A percentile compares a stretch with the other conserved stretches of the same genome.
These are phyloP conservation scores for Scheffersomyces lignicola DNA, from an alignment of 1,139 yeast species.

Conservation along the genomic window DNA sequence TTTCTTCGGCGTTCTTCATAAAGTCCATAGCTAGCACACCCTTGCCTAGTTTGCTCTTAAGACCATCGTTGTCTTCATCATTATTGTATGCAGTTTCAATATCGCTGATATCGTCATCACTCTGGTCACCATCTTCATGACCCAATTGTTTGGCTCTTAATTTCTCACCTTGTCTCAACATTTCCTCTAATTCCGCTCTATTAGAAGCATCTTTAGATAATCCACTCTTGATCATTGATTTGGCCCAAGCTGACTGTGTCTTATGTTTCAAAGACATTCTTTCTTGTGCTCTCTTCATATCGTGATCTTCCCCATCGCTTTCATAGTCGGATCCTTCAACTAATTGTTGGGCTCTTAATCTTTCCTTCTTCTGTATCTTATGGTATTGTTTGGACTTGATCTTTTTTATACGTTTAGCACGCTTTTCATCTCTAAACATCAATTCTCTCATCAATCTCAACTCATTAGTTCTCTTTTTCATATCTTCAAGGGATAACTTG, in stretches of 20 bases:
- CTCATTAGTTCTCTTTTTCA: constrained; percentile 75
- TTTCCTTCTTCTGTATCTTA: constrained; percentile 82
- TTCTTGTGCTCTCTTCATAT: constrained; percentile 77
- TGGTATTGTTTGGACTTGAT: constrained; percentile 91
- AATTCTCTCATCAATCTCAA: constrained; percentile 90
- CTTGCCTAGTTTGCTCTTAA: constrained; percentile 59
- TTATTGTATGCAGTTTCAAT: constrained; percentile 47
- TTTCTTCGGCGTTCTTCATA: constrained; percentile 83
- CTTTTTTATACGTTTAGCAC: constrained; percentile 87
- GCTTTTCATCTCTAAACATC: constrained; percentile 92
- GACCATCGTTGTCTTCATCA: constrained; percentile 32
- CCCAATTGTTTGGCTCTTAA: constrained; percentile 77
- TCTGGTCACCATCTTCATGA: constrained; percentile 53
- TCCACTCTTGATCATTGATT: constrained; percentile 85
- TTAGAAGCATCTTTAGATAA: constrained; percentile 82
- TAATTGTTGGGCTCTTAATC: constrained; percentile 64
- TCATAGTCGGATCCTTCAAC: constrained; percentile 63
- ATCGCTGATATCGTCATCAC: constrained; percentile 52
- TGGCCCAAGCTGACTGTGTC: constrained; percentile 88
- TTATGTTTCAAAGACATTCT: constrained; percentile 91
- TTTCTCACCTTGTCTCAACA: constrained; percentile 84
- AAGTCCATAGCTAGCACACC: constrained; percentile 94
- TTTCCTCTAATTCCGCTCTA: constrained; percentile 89
- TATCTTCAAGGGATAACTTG: constrained; percentile 76
- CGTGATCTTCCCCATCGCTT: constrained; percentile 63